Conservation (phyloP, 768 basidiomycete species). For the Russula emetica region DNA sequence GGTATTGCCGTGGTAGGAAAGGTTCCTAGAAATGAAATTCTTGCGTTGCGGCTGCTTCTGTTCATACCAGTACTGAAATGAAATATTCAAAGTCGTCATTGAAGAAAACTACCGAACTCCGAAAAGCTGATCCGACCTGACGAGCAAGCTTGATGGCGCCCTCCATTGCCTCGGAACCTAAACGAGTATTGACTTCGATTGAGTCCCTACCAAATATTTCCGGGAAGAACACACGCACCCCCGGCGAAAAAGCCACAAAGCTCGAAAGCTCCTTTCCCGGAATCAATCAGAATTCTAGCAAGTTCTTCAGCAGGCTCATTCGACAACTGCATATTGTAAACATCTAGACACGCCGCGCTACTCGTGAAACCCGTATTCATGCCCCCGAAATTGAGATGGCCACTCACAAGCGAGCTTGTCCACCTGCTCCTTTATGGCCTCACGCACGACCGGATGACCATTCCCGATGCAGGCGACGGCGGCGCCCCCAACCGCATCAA, state of each 20-base stretch:
- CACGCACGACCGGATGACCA: constrained; percentile 62
- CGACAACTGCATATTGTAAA: constrained; percentile 82
- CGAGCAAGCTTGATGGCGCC: constrained; percentile 75
- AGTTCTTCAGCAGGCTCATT: constrained; percentile 79
- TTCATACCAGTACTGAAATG: constrained; percentile 63
- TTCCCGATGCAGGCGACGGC: constrained; percentile 79
- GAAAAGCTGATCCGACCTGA: constrained; percentile 46
- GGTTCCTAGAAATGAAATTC: constrained; percentile 73
- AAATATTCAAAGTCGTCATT: not conserved
- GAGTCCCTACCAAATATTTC: not conserved
- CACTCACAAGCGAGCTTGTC: constrained; percentile 71
- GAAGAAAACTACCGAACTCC: not conserved
- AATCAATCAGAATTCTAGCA: constrained; percentile 59
- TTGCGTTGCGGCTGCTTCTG: constrained; percentile 62
- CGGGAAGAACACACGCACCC: constrained; percentile 41
- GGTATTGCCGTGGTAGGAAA: constrained; percentile 87
- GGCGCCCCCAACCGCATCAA: constrained; percentile 84
- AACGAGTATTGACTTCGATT: not conserved
- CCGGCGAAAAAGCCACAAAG: constrained; percentile 69
- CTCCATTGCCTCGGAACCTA: constrained; percentile 89
- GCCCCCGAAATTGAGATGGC: not conserved
- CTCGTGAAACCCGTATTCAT: not conserved
- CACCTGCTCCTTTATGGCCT: constrained; percentile 75
- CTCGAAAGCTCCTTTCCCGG: constrained; percentile 70
- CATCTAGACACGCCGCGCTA: constrained; percentile 45